Base-by-base conservation (phyloP, 2,329 filamentous ascomycete genomes). In the Seiridium cupressi region DNA sequence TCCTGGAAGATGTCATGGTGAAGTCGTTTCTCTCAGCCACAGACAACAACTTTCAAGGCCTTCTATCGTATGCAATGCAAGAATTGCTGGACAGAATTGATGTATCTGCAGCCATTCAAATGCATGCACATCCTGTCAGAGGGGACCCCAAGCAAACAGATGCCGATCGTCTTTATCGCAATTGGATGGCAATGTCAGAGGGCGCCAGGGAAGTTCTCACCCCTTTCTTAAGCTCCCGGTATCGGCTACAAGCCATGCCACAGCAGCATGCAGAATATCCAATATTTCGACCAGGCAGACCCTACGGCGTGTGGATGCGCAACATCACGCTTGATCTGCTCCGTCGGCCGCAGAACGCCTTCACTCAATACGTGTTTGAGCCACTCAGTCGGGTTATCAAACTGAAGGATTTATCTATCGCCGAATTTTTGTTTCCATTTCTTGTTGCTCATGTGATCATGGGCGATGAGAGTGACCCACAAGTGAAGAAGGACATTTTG, bases 41-140 rank as follows among this genome's bases (percentile, higher is more conserved):
- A 0, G 96, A 97, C 71, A 90, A 93, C 2, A 89, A 87, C 64
- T 84, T 93, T 5, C 95, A 98, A 73, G 93, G 93, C 0, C 97
- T 96, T 70, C 81, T 99, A 18, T 94, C 94, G 1, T 99, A 91
- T 74, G 91, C 90, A 2, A 97, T 99, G 88, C 95, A 99, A 74
- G 90, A 96, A 68, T 82, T 98, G 46, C 82, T 98, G 3, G 88
- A 89, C 49, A 87, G 89, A 65, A 92, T 90, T 69, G 88, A 90
- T 35, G 88, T 97, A 69, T 87, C 82, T 61, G 79, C 83, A 9
- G 85, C 83, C 0, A 81, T 79, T 56, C 73, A 72, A 36, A 73
- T 74, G 71, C 73, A 77, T 44, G 75, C 8, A 18, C 49, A 51
- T 38, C 49, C 76, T 3, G 72, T 73, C 1, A 73, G 64, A 26